Conservation (phyloP, 768 basidiomycete species). For the Mycena haematopus region DNA sequence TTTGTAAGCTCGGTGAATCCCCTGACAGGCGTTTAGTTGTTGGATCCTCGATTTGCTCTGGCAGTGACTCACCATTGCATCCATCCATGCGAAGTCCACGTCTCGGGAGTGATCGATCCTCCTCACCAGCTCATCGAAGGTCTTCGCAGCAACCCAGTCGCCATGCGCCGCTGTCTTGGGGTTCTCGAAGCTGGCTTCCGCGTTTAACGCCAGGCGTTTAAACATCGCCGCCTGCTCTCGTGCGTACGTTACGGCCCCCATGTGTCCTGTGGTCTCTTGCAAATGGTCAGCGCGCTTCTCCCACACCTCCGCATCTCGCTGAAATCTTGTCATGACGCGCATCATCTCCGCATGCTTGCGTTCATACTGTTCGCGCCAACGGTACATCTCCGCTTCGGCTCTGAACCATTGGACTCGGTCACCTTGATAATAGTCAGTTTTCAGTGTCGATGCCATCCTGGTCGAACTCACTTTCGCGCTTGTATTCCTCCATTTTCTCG, state of each 20-base stretch:
- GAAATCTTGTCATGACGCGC: constrained; percentile 13
- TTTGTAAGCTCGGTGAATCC: no score
- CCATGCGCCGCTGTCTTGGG: constrained; percentile 1
- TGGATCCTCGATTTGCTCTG: no score
- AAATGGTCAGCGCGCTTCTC: background rate
- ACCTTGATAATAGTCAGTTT: background rate
- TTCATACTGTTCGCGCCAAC: background rate
- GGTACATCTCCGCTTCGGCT: background rate
- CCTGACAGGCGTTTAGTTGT: no score
- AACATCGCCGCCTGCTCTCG: constrained; percentile 19
- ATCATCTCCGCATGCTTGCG: constrained; percentile 14
- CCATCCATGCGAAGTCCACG: background rate
- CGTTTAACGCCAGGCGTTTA: constrained; percentile 6
- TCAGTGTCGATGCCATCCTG: background rate
- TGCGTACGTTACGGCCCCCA: constrained; percentile 8
- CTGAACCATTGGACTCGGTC: background rate
- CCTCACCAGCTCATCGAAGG: background rate
- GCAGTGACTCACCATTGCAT: background rate
- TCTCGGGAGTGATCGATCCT: background rate
- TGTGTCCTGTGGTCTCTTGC: background rate
- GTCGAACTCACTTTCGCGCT: background rate
- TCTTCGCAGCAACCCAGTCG: background rate
- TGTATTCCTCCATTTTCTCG: background rate
- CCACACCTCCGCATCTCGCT: background rate
- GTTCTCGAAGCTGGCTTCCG: constrained; percentile 5